A percentile compares a stretch with the other conserved stretches of the same genome.
phyloP scores from a whole-genome alignment of 2,329 filamentous ascomycete genomes.

The Arthrinium puccinioides region DNA sequence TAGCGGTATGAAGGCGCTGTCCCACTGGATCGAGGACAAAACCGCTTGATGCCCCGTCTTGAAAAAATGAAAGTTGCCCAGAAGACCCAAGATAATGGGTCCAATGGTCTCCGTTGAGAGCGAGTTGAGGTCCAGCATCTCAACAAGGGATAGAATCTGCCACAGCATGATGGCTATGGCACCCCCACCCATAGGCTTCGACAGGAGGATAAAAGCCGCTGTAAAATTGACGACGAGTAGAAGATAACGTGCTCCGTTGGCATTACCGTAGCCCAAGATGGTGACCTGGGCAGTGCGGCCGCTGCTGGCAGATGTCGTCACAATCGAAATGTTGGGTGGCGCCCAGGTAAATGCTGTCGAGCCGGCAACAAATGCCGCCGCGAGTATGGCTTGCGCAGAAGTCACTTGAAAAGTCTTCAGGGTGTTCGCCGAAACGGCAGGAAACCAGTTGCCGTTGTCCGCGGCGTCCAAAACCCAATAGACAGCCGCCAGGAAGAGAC shows the following conservation, averaged over 20 bases:
- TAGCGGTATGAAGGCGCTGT: conserved; percentile 85
- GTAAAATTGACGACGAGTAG: conserved; percentile 75
- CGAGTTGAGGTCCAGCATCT: conserved; percentile 54
- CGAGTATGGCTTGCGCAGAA: conserved; percentile 73
- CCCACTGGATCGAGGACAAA: conserved; percentile 88
- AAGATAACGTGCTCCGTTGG: conserved; percentile 86
- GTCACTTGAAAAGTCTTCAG: conserved; percentile 71
- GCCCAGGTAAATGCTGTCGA: conserved; percentile 81
- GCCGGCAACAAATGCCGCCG: conserved; percentile 74
- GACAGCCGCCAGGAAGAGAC: conserved; percentile 65
- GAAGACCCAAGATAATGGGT: conserved; percentile 74
- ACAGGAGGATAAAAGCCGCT: conserved; percentile 68
- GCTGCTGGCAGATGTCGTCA: conserved; percentile 36
- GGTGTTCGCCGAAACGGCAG: conserved; percentile 46
- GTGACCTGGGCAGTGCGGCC: conserved; percentile 52
- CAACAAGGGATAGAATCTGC: conserved; percentile 76
- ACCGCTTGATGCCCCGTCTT: conserved; percentile 95
- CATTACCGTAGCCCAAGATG: conserved; percentile 85
- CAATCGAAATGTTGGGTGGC: conserved; percentile 74
- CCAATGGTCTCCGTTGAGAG: conserved; percentile 67
- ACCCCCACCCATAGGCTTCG: conserved; percentile 91
- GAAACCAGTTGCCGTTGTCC: conserved; percentile 76
- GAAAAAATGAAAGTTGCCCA: conserved; percentile 93
- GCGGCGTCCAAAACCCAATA: conserved; percentile 91
- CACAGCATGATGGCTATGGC: conserved; percentile 76